A percentile compares a stretch with the other conserved stretches of the same genome.
Conservation (phyloP, 2,329 filamentous ascomycete genomes). For the Rhynchosporium graminicola region DNA sequence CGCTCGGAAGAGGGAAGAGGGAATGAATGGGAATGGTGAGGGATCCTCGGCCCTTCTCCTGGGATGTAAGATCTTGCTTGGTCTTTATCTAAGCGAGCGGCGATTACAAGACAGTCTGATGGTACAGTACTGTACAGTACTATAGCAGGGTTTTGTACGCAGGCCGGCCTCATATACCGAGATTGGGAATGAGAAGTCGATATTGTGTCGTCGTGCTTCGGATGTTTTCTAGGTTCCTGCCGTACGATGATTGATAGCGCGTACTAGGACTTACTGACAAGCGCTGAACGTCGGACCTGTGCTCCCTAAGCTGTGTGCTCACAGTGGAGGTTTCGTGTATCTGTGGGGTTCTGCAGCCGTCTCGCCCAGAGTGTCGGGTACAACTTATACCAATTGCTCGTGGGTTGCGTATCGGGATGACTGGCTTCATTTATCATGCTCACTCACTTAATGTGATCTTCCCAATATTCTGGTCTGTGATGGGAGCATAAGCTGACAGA, state of each 20-base stretch:
- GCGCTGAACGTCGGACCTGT: constrained; percentile 2
- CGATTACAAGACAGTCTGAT: no score
- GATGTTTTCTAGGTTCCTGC: not conserved
- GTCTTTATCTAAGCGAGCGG: not conserved
- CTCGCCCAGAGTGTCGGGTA: constrained; percentile 10
- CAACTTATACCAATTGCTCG: not conserved
- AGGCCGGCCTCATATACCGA: not conserved
- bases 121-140: no score
- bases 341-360: constrained; percentile 5
- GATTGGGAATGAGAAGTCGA: not conserved
- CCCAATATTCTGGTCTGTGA: not conserved
- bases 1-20: not conserved
- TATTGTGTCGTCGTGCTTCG: not conserved
- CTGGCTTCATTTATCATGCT: not conserved
- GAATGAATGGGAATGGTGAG: not conserved
- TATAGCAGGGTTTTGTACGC: no score
- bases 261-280: not conserved
- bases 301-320: not conserved
- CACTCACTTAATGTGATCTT: not conserved
- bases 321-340: not conserved
- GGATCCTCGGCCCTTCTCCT: not conserved
- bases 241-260: constrained; percentile 1
- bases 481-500: not conserved
- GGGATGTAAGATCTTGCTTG: not conserved
- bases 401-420: not conserved